Evolutionary conservation across 805 yeast genomes (phyloP).

Genomic region (Komagataella pseudopastoris): DNA sequence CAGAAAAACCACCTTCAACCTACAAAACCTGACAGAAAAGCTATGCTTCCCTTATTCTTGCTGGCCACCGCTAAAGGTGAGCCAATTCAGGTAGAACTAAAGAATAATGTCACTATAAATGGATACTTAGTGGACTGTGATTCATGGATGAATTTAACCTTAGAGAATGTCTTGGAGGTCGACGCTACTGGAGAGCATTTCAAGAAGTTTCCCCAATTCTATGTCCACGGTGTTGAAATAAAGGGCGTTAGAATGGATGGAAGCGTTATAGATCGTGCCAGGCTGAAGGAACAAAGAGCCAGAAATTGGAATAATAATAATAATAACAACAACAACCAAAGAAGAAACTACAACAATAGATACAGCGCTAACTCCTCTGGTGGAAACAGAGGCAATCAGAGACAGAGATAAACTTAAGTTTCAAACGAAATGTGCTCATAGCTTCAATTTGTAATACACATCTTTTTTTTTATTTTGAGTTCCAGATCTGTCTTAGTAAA

Average conservation of each 20-base stretch:
- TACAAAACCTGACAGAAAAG: background rate
- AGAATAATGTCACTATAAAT: conserved; percentile 78
- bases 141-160: conserved; percentile 89
- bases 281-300: conserved; percentile 34
- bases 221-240: conserved; percentile 77
- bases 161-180: conserved; percentile 60
- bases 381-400: conserved; percentile 4
- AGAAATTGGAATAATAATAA: conserved; percentile 21
- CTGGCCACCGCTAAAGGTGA: conserved; percentile 86
- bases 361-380: conserved; percentile 15
- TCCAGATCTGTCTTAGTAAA: background rate
- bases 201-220: conserved; percentile 55
- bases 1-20: background rate
- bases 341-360: conserved; percentile 16
- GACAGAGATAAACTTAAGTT: background rate
- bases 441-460: background rate
- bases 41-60: conserved; percentile 61
- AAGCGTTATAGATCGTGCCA: conserved; percentile 58
- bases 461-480: background rate
- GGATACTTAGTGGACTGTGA: conserved; percentile 83
- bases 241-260: conserved; percentile 67
- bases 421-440: background rate
- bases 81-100: conserved; percentile 77
- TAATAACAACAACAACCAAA: conserved; percentile 9
- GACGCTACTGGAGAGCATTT: conserved; percentile 48